phyloP scores from a whole-genome alignment of 768 basidiomycete genomes.

The Trametes cinnabarina region DNA sequence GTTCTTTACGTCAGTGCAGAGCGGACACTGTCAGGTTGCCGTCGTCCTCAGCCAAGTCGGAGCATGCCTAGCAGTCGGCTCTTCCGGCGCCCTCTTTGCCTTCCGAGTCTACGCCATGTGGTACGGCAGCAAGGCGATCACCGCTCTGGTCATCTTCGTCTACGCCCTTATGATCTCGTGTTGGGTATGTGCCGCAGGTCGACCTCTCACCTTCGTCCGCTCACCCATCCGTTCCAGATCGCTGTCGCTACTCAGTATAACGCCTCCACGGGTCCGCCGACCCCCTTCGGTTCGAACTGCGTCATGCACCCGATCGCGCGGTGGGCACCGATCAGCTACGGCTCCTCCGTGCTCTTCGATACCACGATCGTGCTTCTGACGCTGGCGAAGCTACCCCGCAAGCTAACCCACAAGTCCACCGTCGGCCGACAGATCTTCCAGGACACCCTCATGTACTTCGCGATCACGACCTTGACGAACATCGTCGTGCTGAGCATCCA shows the following conservation, averaged over 20 bases:
- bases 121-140: conserved; percentile 29
- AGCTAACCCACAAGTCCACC: not conserved
- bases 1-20: conserved; percentile 18
- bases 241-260: conserved; percentile 33
- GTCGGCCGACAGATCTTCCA: conserved; percentile 6
- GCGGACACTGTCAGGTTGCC: conserved; percentile 31
- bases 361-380: conserved; percentile 29
- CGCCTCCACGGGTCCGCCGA: conserved; percentile 25
- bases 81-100: conserved; percentile 34
- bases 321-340: conserved; percentile 37
- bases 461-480: conserved; percentile 14
- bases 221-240: conserved; percentile 21
- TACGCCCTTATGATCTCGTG: not conserved
- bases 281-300: conserved; percentile 36
- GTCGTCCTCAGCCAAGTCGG: conserved; percentile 32
- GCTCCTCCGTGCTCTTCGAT: conserved; percentile 33
- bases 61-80: conserved; percentile 30
- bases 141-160: conserved; percentile 23
- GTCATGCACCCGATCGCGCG: conserved; percentile 31
- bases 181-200: not conserved
- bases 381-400: conserved; percentile 16
- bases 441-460: conserved; percentile 16
- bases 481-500: conserved; percentile 18
- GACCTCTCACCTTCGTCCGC: not conserved
- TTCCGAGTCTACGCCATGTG: conserved; percentile 36